Base-by-base conservation (phyloP, 2,329 filamentous ascomycete species). In the Cytospora piceae region DNA sequence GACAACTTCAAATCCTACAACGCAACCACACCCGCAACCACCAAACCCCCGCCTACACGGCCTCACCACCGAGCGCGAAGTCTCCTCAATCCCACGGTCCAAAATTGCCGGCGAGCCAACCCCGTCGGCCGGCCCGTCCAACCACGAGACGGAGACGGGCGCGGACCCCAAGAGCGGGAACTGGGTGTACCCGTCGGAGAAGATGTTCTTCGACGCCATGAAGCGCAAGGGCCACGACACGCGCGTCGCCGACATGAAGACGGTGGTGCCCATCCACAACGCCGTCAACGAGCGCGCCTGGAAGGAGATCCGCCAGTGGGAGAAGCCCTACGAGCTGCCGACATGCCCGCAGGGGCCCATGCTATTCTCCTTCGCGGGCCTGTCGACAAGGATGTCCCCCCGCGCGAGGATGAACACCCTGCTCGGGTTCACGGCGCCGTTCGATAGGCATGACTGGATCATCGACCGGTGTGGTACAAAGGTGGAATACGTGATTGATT, bases 201-300 rank as follows among this genome's bases (percentile, higher is more conserved):
- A 92, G 74, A 96, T 97, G 88, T 99, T 99, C 83, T 98, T 98
- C 80, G 92, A 96, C 57, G 95, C 95, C 54, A 94, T 99, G 88
- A 88, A 90, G 81, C 90, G 94, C 75, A 99, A 99, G 78, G 90
- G 90, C 53, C 90, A 93, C 80, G 87, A 88, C 67, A 89, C 86
- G 34, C 81, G 83, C 17, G 87, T 86, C 0, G 81, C 84, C 7
- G 93, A 97, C 78, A 97, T 97, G 90, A 89, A 87, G 73, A 91
- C 91, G 39, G 94, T 98, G 39, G 94, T 98, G 63, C 95, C 93
- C 3, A 98, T 98, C 73, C 95, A 99, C 80, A 99, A 99, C 76
- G 95, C 95, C 54, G 95, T 99, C 69, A 99, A 99, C 78, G 95
- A 99, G 84, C 85, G 92, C 52, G 95, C 95, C 0, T 99, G 95